Conservation (phyloP, 768 basidiomycete species). For the Podaxis rugospora region DNA sequence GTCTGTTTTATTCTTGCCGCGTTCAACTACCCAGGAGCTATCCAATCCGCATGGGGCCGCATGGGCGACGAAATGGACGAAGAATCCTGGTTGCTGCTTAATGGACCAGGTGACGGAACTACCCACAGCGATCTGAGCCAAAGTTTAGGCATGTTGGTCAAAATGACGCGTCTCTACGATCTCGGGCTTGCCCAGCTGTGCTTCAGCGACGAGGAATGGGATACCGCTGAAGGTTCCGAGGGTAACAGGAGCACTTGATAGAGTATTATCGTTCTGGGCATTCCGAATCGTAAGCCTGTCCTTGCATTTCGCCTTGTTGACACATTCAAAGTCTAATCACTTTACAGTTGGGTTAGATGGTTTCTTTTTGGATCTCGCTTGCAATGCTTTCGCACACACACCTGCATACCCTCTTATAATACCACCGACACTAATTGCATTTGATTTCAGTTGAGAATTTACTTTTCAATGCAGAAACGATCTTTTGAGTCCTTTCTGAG, state of each 20-base stretch:
- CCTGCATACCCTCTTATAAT: not conserved
- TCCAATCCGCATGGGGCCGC: constrained; percentile 66
- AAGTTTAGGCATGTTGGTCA: constrained; percentile 58
- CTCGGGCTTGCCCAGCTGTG: constrained; percentile 68
- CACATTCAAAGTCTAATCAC: not conserved
- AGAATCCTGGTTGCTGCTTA: constrained; percentile 57
- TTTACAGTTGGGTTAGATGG: not conserved
- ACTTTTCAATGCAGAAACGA: too few species aligned
- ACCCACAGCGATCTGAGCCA: constrained; percentile 29
- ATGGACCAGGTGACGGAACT: constrained; percentile 34
- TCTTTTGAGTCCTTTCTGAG: too few species aligned
- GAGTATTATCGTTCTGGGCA: too few species aligned
- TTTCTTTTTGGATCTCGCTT: not conserved
- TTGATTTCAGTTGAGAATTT: too few species aligned
- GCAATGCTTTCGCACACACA: not conserved
- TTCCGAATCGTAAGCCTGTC: not conserved
- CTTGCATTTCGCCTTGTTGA: not conserved
- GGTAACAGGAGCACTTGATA: too few species aligned
- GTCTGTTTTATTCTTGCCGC: constrained; percentile 74
- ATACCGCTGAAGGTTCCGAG: not conserved
- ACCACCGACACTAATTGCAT: not conserved
- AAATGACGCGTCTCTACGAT: constrained; percentile 74
- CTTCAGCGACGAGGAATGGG: constrained; percentile 28
- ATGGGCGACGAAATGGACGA: constrained; percentile 68
- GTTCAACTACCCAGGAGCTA: constrained; percentile 57